These are phyloP conservation scores for Venturia aucupariae DNA, from an alignment of 2,329 filamentous ascomycete species.

Conservation along the genomic window DNA sequence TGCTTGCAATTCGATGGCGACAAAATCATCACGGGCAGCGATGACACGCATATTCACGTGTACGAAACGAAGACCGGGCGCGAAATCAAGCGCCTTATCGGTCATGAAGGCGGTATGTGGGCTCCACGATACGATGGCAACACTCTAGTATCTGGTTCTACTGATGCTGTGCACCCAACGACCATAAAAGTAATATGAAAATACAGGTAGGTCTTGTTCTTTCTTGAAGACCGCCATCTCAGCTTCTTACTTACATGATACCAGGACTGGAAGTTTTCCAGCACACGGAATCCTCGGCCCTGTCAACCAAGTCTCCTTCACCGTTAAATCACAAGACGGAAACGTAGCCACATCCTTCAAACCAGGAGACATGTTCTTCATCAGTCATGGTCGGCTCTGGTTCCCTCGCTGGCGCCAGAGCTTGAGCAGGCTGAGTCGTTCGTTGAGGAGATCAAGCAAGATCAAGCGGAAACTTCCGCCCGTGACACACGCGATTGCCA, in stretches of 20 bases:
- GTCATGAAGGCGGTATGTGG: slow-evolving; percentile 97
- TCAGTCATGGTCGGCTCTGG: too few relatives aligned
- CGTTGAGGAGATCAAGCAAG: neutral
- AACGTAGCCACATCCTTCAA: too few relatives aligned
- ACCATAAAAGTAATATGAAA: too few relatives aligned
- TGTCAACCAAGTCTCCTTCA: too few relatives aligned
- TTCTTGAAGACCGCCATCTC: too few relatives aligned
- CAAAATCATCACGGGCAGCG: slow-evolving; percentile 95
- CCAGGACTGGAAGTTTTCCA: too few relatives aligned
- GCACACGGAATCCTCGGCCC: too few relatives aligned
- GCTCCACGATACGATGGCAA: slow-evolving; percentile 94
- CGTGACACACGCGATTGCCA: neutral
- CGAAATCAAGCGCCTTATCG: slow-evolving; percentile 71
- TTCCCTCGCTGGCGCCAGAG: neutral
- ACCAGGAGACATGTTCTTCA: too few relatives aligned
- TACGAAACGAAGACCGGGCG: slow-evolving; percentile 95
- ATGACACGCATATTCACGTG: slow-evolving; percentile 95
- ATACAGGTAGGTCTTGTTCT: too few relatives aligned
- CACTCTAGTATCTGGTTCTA: slow-evolving; percentile 88
- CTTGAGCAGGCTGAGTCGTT: neutral
- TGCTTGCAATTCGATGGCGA: slow-evolving; percentile 97
- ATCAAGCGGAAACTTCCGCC: neutral
- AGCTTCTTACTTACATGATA: too few relatives aligned
- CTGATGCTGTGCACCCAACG: slow-evolving; percentile 58
- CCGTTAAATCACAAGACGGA: too few relatives aligned